phyloP scores from a whole-genome alignment of 306 rosid genomes.

The Nissolia schottii region DNA sequence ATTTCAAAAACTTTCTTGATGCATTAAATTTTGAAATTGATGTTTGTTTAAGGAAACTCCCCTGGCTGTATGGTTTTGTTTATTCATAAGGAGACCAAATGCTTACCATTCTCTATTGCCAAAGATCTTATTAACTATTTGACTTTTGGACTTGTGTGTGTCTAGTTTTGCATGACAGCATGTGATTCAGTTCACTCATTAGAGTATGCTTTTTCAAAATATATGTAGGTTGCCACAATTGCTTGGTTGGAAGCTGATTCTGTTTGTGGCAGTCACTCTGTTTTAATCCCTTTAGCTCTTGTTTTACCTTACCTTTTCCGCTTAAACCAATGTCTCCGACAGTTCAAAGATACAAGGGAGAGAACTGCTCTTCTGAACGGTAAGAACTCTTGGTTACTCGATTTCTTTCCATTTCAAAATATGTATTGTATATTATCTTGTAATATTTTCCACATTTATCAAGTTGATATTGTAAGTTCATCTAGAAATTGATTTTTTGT shows the following conservation, averaged over 20 bases:
- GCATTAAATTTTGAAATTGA: not conserved
- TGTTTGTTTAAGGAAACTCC: not conserved
- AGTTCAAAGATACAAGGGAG: constrained; percentile 89
- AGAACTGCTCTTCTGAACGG: constrained; percentile 83
- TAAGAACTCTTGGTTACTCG: constrained; percentile 28
- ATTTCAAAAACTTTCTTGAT: not conserved
- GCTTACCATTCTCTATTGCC: not conserved
- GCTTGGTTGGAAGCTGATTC: constrained; percentile 93
- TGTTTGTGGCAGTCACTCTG: constrained; percentile 60
- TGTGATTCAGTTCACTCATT: constrained; percentile 10
- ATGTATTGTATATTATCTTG: not conserved
- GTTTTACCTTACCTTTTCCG: constrained; percentile 98
- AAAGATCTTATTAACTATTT: not conserved
- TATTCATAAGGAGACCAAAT: not conserved
- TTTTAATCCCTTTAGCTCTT: constrained; percentile 85
- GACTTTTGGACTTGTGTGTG: not conserved
- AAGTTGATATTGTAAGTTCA: not conserved
- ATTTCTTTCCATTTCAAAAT: not conserved
- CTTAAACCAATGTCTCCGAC: constrained; percentile 91
- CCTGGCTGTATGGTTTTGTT: not conserved
- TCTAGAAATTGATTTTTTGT: too few species aligned
- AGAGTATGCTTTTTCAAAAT: constrained; percentile 6
- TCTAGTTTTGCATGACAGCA: not conserved
- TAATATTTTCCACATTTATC: not conserved
- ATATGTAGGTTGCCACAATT: constrained; percentile 76